phyloP scores from a whole-genome alignment of 352 stramenopile genomes.

The Pythium guiyangense region DNA sequence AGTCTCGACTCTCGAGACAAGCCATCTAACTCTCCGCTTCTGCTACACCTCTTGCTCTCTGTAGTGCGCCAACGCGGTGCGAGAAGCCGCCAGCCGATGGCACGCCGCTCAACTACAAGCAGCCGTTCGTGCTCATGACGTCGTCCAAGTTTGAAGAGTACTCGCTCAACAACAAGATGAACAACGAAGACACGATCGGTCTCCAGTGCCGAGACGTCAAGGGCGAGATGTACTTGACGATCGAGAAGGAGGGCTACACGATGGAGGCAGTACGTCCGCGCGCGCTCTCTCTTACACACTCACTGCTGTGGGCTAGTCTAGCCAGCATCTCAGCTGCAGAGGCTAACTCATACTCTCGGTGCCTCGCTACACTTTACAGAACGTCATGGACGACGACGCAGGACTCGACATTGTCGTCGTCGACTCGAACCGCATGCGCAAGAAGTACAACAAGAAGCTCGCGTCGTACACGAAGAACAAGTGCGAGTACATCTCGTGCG shows the following conservation, averaged over 20 bases:
- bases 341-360: neutral
- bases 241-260: conserved; percentile 52
- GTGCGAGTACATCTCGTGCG: conserved; percentile 46
- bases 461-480: conserved; percentile 46
- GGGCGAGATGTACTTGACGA: conserved; percentile 65
- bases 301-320: neutral
- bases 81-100: conserved; percentile 43
- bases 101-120: conserved; percentile 57
- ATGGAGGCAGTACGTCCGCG: conserved; percentile 22
- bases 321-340: too few relatives aligned
- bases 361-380: conserved; percentile 7
- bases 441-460: conserved; percentile 59
- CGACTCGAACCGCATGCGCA: conserved; percentile 73
- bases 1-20: neutral
- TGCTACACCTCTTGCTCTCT: neutral
- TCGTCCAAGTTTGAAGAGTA: conserved; percentile 53
- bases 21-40: too few relatives aligned
- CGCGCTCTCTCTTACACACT: neutral
- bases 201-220: conserved; percentile 47
- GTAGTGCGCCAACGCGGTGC: conserved; percentile 31
- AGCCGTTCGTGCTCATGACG: conserved; percentile 64
- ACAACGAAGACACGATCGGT: conserved; percentile 46
- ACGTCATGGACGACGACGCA: conserved; percentile 38
- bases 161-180: conserved; percentile 78
- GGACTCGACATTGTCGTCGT: conserved; percentile 45